Percentiles rank a stretch among this genome's conserved stretches.
These are phyloP conservation scores for Penicillium robsamsonii DNA, from an alignment of 495 filamentous ascomycete species.

Conservation along the genomic window DNA sequence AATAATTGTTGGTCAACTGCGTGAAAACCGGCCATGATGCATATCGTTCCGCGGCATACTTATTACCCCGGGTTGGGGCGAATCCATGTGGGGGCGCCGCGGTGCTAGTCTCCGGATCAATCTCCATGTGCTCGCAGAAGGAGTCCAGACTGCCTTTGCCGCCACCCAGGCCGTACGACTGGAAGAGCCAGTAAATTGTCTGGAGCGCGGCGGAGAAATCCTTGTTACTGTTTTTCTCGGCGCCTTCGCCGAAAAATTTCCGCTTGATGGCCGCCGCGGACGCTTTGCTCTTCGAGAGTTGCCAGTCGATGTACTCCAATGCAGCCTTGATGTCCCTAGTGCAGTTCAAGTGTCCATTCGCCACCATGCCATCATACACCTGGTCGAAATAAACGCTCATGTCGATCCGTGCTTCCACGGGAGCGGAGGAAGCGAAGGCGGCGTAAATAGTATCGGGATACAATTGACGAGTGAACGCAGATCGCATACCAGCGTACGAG, in stretches of 20 bases:
- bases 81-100: slow-evolving; percentile 37
- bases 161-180: slow-evolving; percentile 48
- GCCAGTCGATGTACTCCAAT: slow-evolving; percentile 50
- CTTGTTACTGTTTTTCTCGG: slow-evolving; percentile 49
- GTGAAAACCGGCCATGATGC: slow-evolving; percentile 46
- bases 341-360: slow-evolving; percentile 52
- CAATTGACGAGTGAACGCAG: slow-evolving; percentile 52
- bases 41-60: slow-evolving; percentile 46
- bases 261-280: slow-evolving; percentile 46
- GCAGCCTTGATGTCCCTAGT: slow-evolving; percentile 53
- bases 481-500: slow-evolving; percentile 57
- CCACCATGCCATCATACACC: slow-evolving; percentile 51
- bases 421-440: slow-evolving; percentile 55
- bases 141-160: slow-evolving; percentile 35
- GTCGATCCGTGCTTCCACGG: slow-evolving; percentile 52
- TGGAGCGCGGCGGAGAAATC: slow-evolving; percentile 47
- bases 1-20: slow-evolving; percentile 41
- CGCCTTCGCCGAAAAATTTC: slow-evolving; percentile 49
- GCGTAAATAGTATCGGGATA: slow-evolving; percentile 60
- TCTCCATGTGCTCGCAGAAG: slow-evolving; percentile 50
- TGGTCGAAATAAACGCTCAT: slow-evolving; percentile 60
- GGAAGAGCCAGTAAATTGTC: slow-evolving; percentile 43
- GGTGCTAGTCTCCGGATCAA: slow-evolving; percentile 26
- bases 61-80: slow-evolving; percentile 36
- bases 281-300: slow-evolving; percentile 32